Percentiles rank a stretch among this genome's conserved stretches.
Conservation (phyloP, 1,284 basidiomycete species). For the Moesziomyces aphidis region DNA sequence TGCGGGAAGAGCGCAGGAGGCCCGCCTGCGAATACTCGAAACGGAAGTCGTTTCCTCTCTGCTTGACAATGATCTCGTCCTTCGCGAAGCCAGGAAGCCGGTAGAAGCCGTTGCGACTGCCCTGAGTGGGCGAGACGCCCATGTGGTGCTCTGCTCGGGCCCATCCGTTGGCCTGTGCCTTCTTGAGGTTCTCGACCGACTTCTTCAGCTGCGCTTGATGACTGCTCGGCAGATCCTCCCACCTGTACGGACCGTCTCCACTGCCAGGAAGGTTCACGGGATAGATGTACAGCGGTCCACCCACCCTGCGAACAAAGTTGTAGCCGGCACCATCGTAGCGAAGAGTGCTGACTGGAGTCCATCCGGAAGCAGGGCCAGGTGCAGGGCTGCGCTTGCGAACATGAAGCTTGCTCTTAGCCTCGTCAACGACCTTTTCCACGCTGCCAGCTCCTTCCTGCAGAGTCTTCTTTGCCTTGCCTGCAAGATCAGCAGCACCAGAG, state of each 20-base stretch:
- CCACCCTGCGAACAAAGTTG: background rate
- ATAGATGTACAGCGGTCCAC: background rate
- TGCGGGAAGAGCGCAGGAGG: background rate
- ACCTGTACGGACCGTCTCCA: background rate
- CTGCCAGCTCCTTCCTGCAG: background rate
- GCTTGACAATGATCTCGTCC: background rate
- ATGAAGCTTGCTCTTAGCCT: background rate
- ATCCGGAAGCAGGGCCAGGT: background rate
- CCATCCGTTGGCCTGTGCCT: background rate
- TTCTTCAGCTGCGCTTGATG: background rate
- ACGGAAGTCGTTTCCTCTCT: background rate
- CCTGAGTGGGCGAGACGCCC: background rate
- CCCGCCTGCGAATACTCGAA: background rate
- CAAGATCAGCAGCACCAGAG: too few species aligned
- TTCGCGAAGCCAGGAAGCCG: background rate
- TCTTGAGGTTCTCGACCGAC: background rate
- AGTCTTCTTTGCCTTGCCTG: background rate
- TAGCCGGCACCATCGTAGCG: background rate
- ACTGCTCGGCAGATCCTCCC: background rate
- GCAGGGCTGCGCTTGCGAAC: slow-evolving; percentile 6
- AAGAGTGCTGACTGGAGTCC: background rate
- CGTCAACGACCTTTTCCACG: background rate
- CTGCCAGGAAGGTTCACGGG: background rate
- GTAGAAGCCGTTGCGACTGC: background rate
- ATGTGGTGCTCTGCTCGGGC: background rate